Conservation (phyloP, 768 basidiomycete genomes). For the Guyanaporus albipodus region DNA sequence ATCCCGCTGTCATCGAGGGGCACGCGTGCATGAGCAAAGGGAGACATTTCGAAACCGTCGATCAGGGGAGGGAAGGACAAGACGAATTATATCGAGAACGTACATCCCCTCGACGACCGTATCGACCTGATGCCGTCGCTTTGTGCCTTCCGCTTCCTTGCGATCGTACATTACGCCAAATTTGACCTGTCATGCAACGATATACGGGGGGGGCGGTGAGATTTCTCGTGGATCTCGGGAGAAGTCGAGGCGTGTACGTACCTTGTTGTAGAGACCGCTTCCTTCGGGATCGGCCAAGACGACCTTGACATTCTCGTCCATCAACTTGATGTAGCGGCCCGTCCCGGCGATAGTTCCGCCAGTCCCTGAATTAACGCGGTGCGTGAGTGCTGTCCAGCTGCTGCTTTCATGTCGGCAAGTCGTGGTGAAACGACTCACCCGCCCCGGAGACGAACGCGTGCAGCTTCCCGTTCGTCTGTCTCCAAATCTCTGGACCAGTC, state of each 20-base stretch:
- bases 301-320: conserved; percentile 61
- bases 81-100: conserved; percentile 10
- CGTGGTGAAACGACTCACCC: conserved; percentile 40
- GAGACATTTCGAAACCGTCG: not conserved
- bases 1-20: conserved; percentile 58
- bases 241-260: conserved; percentile 18
- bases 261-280: conserved; percentile 94
- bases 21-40: not conserved
- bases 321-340: conserved; percentile 75
- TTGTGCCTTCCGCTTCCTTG: conserved; percentile 92
- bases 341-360: conserved; percentile 92
- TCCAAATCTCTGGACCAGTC: conserved; percentile 94
- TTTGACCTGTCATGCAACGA: conserved; percentile 54
- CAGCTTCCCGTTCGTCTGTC: conserved; percentile 79
- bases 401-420: not conserved
- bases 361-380: conserved; percentile 58
- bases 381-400: no score
- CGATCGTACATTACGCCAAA: conserved; percentile 92
- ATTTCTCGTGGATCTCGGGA: not conserved
- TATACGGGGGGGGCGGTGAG: not conserved
- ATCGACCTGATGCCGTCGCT: conserved; percentile 90
- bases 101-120: conserved; percentile 94
- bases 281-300: conserved; percentile 90
- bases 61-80: conserved; percentile 7
- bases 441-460: conserved; percentile 90